A percentile compares a stretch with the other conserved stretches of the same genome.
Conservation (phyloP, 495 filamentous ascomycete species). For the Poronia punctata region DNA sequence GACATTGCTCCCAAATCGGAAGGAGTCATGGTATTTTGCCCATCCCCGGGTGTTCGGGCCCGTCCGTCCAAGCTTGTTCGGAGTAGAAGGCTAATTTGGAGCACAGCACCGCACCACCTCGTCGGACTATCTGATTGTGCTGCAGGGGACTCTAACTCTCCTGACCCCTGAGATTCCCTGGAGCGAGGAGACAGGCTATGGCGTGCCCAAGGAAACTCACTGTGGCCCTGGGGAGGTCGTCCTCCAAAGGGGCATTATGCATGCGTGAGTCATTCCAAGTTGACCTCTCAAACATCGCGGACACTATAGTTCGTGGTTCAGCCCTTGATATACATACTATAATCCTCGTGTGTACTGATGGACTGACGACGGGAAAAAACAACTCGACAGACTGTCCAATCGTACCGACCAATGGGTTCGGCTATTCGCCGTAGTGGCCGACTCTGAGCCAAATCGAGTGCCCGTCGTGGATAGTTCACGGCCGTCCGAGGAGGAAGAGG, state of each 20-base stretch:
- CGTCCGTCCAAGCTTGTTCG: not conserved
- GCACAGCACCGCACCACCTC: conserved; percentile 19
- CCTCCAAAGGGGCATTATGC: conserved; percentile 22
- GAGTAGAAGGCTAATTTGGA: not conserved
- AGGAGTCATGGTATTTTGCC: conserved; percentile 12
- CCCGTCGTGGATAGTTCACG: conserved; percentile 3
- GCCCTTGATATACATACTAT: no score
- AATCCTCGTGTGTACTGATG: no score
- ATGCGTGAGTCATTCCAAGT: conserved; percentile 27
- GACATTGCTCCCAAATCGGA: conserved; percentile 19
- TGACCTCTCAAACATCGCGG: no score
- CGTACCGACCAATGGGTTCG: conserved; percentile 20
- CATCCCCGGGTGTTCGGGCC: no score
- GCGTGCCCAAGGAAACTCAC: conserved; percentile 15
- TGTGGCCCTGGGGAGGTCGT: conserved; percentile 19
- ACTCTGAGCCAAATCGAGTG: conserved; percentile 14
- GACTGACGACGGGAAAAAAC: no score
- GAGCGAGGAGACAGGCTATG: conserved; percentile 14
- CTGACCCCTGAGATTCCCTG: conserved; percentile 16
- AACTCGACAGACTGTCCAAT: conserved; percentile 19
- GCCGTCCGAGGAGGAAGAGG: conserved; percentile 2
- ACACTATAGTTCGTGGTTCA: no score
- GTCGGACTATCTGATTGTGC: conserved; percentile 21
- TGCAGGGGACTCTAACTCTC: conserved; percentile 16
- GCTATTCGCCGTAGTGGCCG: conserved; percentile 9